Conservation (phyloP, 495 filamentous ascomycete genomes). For the Aspergillus steynii region DNA sequence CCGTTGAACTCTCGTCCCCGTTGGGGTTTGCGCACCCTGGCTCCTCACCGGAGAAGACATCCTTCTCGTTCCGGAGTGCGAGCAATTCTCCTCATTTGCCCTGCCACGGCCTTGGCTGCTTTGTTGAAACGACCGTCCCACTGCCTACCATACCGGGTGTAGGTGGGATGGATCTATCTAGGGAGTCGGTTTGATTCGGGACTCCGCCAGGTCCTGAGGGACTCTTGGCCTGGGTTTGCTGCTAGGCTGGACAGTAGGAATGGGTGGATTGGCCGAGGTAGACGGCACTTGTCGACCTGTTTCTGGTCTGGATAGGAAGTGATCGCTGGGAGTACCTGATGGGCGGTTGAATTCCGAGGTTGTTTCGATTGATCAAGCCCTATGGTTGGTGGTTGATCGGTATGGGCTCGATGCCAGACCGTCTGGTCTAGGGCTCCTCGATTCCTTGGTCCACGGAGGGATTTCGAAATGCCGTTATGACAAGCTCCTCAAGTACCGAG, state of each 20-base stretch:
- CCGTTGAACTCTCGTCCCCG: not conserved
- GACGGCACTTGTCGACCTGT: not conserved
- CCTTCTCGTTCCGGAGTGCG: no score
- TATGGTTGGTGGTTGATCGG: not conserved
- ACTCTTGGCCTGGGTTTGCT: no score
- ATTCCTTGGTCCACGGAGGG: not conserved
- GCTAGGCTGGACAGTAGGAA: not conserved
- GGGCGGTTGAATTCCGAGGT: not conserved
- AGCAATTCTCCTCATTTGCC: no score
- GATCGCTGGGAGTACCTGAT: not conserved
- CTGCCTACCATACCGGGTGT: no score
- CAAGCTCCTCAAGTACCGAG: not conserved
- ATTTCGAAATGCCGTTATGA: not conserved
- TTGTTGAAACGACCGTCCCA: no score
- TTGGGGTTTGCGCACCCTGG: not conserved
- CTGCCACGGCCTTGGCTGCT: no score
- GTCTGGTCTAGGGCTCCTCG: not conserved
- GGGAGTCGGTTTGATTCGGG: no score
- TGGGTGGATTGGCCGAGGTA: not conserved
- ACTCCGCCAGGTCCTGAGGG: no score
- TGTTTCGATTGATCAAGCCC: not conserved
- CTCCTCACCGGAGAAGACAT: not conserved
- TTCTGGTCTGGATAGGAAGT: not conserved
- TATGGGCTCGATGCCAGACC: not conserved
- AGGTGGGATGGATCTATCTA: no score